Conservation (phyloP, 2,329 filamentous ascomycete genomes). For the Trichoderma sp. region DNA sequence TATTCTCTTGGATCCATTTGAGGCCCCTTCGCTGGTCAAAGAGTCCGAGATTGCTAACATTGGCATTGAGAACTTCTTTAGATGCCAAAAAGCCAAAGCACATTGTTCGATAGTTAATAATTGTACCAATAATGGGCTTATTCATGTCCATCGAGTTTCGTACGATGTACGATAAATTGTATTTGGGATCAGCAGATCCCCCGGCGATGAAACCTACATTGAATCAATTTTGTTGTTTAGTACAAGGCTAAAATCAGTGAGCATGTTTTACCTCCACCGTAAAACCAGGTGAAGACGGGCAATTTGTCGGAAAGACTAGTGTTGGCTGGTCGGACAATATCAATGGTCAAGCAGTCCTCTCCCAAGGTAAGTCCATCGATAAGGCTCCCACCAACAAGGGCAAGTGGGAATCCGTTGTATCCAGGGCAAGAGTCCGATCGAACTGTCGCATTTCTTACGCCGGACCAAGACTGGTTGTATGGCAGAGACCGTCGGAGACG, state of each 20-base stretch:
- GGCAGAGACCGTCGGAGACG: slow-evolving; percentile 10
- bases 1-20: slow-evolving; percentile 15
- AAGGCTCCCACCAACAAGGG: slow-evolving; percentile 12
- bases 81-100: slow-evolving; percentile 11
- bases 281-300: slow-evolving; percentile 9
- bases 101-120: slow-evolving; percentile 14
- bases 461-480: slow-evolving; percentile 16
- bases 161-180: slow-evolving; percentile 13
- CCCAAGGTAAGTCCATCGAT: slow-evolving; percentile 1
- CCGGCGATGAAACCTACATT: slow-evolving; percentile 6
- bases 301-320: not conserved
- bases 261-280: slow-evolving; percentile 3
- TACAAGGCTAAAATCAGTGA: not conserved
- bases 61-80: not conserved
- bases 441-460: slow-evolving; percentile 11
- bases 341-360: slow-evolving; percentile 15
- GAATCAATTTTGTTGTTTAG: not conserved
- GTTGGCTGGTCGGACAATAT: slow-evolving; percentile 13
- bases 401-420: not conserved
- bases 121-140: slow-evolving; percentile 1
- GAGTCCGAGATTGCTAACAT: slow-evolving; percentile 7
- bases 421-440: slow-evolving; percentile 16
- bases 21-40: slow-evolving; percentile 7
- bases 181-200: slow-evolving; percentile 7
- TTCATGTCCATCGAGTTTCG: slow-evolving; percentile 5